Base-by-base conservation (phyloP, 2,329 filamentous ascomycete species). In the Aureobasidium sp. region DNA sequence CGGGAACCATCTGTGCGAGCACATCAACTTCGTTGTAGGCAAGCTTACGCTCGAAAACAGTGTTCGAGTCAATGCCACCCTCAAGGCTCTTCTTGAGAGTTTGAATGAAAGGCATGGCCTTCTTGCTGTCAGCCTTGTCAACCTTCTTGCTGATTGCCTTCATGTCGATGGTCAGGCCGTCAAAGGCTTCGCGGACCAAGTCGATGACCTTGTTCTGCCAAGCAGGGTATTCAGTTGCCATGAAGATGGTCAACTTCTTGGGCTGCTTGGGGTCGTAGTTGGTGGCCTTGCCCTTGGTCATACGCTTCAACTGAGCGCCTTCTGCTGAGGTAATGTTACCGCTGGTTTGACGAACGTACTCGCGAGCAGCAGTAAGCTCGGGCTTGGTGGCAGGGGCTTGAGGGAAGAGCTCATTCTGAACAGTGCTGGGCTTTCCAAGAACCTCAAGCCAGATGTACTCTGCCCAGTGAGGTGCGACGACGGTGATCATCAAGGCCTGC, bases 71-170 rank as follows among this genome's bases (percentile, higher is more conserved):
- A 34, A 70, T 65, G 55, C 82, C 81, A 41, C 73, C 72, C 63
- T 91, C 81, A 62, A 99, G 83, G 59, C 90, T 85, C 75, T 84
- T 89, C 87, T 97, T 97, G 64, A 97, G 79, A 7, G 75, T 78
- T 78, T 97, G 92, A 55, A 97, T 87, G 71, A 97, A 97, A 0
- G 94, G 94, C 93, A 97, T 97, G 2, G 92, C 93, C 78, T 95
- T 94, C 85, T 97, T 99, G 83, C 92, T 91, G 77, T 95, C 90
- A 71, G 91, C 81, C 80, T 96, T 96, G 68, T 85, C 86, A 63
- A 97, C 87, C 71, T 86, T 84, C 67, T 85, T 86, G 70, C 86
- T 89, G 51, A 97, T 79, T 62, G 84, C 85, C 79, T 95, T 96
- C 73, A 95, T 90, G 71, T 96, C 87, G 66, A 89, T 79, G 67